phyloP scores from a whole-genome alignment of 2,329 filamentous ascomycete species.

The Didymella arachidicola region DNA sequence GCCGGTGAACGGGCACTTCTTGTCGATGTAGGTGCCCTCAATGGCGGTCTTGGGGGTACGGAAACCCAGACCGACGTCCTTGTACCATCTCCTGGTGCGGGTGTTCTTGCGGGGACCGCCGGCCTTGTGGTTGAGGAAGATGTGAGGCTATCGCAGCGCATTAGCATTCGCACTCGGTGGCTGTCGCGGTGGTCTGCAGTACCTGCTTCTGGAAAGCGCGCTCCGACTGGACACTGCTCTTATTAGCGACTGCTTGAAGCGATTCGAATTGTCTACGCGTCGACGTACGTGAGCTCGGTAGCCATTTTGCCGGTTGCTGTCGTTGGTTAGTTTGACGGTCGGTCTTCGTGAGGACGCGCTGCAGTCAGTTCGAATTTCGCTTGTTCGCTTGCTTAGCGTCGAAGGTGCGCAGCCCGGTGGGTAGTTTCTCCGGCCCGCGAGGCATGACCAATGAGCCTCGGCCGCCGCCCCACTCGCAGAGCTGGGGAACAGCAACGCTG shows the following conservation, averaged over 20 bases:
- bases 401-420: background rate
- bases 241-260: slow-evolving; percentile 35
- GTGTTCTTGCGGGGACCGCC: slow-evolving; percentile 65
- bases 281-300: slow-evolving; percentile 54
- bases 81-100: slow-evolving; percentile 85
- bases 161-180: slow-evolving; percentile 39
- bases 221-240: slow-evolving; percentile 97
- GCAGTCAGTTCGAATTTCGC: slow-evolving; percentile 22
- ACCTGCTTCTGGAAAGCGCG: slow-evolving; percentile 94
- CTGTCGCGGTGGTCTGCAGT: slow-evolving; percentile 31
- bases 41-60: slow-evolving; percentile 98
- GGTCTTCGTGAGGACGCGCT: slow-evolving; percentile 29
- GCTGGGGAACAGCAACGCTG: slow-evolving; percentile 7
- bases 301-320: slow-evolving; percentile 51
- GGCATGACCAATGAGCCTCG: slow-evolving; percentile 13
- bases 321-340: slow-evolving; percentile 47
- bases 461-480: slow-evolving; percentile 16
- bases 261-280: slow-evolving; percentile 9
- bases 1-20: slow-evolving; percentile 99
- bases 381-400: slow-evolving; percentile 1
- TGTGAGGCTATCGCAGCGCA: slow-evolving; percentile 79
- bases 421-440: background rate
- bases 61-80: slow-evolving; percentile 99
- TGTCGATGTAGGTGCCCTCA: slow-evolving; percentile 99
- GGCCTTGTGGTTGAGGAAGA: slow-evolving; percentile 98